Evolutionary conservation across 345 rosid genomes (phyloP).

Genomic region (Rhodamnia argentea): DNA sequence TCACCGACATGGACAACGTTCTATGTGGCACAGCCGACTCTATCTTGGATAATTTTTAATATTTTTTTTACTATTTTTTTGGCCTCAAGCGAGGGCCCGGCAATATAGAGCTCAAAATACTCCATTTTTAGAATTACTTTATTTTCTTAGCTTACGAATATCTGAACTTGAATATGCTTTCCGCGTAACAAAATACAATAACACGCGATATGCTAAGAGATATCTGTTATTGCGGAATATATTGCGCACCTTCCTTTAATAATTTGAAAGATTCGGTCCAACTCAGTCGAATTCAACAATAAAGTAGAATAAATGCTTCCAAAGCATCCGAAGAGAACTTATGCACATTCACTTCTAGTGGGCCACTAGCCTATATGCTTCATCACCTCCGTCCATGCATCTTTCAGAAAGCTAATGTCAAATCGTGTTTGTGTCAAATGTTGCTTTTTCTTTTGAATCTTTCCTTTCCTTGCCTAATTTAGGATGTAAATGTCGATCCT

Average conservation of each 20-base stretch:
- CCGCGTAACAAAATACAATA: too few species aligned
- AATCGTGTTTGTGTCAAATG: neutral
- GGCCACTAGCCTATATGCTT: neutral
- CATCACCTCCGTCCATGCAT: neutral
- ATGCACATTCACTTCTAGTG: neutral
- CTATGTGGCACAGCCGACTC: too few species aligned
- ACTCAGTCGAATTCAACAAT: neutral
- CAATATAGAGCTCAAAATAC: too few species aligned
- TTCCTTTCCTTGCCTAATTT: neutral
- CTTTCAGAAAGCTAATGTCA: neutral
- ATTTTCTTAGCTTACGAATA: too few species aligned
- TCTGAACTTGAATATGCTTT: too few species aligned
- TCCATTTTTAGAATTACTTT: too few species aligned
- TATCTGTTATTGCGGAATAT: neutral
- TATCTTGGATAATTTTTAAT: too few species aligned
- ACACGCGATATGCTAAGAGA: neutral
- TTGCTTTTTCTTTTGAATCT: neutral
- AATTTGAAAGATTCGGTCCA: neutral
- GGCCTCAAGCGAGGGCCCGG: too few species aligned
- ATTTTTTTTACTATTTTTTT: too few species aligned
- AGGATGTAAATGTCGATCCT: neutral
- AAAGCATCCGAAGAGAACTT: neutral
- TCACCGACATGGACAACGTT: too few species aligned
- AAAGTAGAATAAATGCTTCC: neutral
- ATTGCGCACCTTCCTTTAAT: neutral